Percentiles rank a stretch among this genome's conserved stretches.
Evolutionary conservation across 164 flowering plant genomes (phyloP).

Genomic region (Nymphaea colorata): DNA sequence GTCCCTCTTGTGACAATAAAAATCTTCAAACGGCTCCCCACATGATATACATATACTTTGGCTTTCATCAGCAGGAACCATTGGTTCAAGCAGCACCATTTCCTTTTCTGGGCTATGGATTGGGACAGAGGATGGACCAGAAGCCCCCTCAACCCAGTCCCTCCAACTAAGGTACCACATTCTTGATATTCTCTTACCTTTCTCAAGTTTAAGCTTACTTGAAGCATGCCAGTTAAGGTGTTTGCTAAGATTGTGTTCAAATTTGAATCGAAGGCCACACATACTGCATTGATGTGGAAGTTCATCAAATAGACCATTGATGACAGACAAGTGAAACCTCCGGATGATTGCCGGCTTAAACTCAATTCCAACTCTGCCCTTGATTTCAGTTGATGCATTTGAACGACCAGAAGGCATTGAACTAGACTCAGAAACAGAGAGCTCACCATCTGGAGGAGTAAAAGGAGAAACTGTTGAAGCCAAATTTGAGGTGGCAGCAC

Average conservation of each 20-base stretch:
- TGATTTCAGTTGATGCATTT: slow-evolving; percentile 19
- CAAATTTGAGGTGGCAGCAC: slow-evolving; percentile 21
- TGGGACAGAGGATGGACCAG: slow-evolving; percentile 8
- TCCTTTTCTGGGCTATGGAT: background rate
- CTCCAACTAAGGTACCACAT: slow-evolving; percentile 43
- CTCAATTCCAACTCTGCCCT: slow-evolving; percentile 51
- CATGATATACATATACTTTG: slow-evolving; percentile 71
- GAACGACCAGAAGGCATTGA: slow-evolving; percentile 11
- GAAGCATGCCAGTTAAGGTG: slow-evolving; percentile 79
- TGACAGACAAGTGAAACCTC: slow-evolving; percentile 47
- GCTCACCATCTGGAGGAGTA: slow-evolving; percentile 16
- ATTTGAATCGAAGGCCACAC: slow-evolving; percentile 64
- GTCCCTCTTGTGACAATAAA: slow-evolving; percentile 43
- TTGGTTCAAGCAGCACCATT: slow-evolving; percentile 23
- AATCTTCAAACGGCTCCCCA: slow-evolving; percentile 88
- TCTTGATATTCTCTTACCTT: slow-evolving; percentile 24
- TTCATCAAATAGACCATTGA: slow-evolving; percentile 45
- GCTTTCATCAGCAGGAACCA: slow-evolving; percentile 84
- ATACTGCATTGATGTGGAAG: slow-evolving; percentile 47
- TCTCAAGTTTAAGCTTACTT: slow-evolving; percentile 16
- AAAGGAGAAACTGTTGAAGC: slow-evolving; percentile 12
- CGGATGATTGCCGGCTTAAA: slow-evolving; percentile 69
- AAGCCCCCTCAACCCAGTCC: slow-evolving; percentile 45
- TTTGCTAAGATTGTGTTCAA: slow-evolving; percentile 40
- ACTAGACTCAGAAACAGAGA: slow-evolving; percentile 16